These are phyloP conservation scores for Trypanosomatidae sp. DNA, from an alignment of 208 protist species.

Conservation along the genomic window DNA sequence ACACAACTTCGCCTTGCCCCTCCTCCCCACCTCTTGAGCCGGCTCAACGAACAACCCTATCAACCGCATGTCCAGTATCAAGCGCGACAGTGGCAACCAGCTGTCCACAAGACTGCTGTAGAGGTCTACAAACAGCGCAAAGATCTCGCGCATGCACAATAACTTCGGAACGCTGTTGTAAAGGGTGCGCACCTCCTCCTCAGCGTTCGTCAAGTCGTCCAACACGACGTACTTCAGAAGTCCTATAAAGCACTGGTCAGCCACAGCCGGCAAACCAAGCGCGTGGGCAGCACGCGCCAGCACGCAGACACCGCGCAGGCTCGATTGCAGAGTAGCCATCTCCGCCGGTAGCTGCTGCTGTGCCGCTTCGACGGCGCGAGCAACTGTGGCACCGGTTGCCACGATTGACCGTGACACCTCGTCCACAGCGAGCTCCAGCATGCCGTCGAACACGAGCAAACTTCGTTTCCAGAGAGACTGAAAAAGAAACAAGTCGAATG, in stretches of 20 bases:
- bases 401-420: constrained; percentile 29
- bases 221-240: constrained; percentile 35
- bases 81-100: constrained; percentile 33
- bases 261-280: constrained; percentile 22
- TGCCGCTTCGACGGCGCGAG: constrained; percentile 29
- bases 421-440: constrained; percentile 32
- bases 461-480: constrained; percentile 48
- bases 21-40: neutral
- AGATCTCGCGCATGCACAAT: constrained; percentile 40
- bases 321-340: constrained; percentile 30
- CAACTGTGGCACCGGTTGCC: constrained; percentile 13
- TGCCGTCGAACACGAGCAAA: constrained; percentile 55
- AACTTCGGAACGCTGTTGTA: constrained; percentile 38
- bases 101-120: constrained; percentile 30
- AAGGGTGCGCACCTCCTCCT: constrained; percentile 37
- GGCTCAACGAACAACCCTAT: constrained; percentile 36
- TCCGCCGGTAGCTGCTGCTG: constrained; percentile 17
- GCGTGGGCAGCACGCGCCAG: constrained; percentile 23
- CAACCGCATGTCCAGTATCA: constrained; percentile 43
- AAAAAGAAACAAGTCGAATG: constrained; percentile 56
- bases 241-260: constrained; percentile 38
- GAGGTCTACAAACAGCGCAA: constrained; percentile 40
- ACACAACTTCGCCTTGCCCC: neutral
- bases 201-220: constrained; percentile 23
- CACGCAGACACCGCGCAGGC: constrained; percentile 33